Evolutionary conservation across 495 filamentous ascomycete species (phyloP), one percentile per base, ranked within the genome.

Genomic region (Penicillium bialowiezense): DNA sequence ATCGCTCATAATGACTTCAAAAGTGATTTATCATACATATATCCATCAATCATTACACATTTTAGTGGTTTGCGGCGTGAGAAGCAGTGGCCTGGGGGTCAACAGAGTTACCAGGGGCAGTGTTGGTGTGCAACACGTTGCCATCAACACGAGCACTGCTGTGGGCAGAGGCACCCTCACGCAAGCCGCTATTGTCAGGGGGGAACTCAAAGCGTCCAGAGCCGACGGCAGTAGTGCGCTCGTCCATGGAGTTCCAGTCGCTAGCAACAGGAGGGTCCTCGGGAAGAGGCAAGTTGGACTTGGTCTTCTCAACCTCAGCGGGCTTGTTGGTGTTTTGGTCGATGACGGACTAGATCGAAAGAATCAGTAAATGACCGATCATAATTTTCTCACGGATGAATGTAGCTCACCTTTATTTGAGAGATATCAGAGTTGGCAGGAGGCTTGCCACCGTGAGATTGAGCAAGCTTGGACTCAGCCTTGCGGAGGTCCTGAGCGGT

Each of bases 161-260:
- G 18, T 70, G 74, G 45, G 76, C 80, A 7, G 82, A 82, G 2
- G 85, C 81, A 2, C 87, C 84, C 39, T 76, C 83, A 7, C 82
- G 71, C 10, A 93, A 66, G 3, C 78, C 79, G 26, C 75, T 72
- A 14, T 78, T 66, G 24, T 64, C 71, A 3, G 70, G 64, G 37
- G 82, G 79, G 26, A 61, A 69, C 44, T 72, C 55, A 0, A 77
- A 29, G 31, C 79, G 67, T 18, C 86, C 86, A 24, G 80, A 81
- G 41, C 84, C 81, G 34, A 89, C 82, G 56, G 86, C 85, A 59
- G 87, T 81, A 18, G 71, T 86, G 48, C 81, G 72, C 35, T 74
- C 73, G 48, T 91, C 88, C 43, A 75, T 71, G 6, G 85, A 86
- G 60, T 89, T 83, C 81, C 81, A 91, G 68, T 88, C 89, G n/a